Conservation (phyloP, 768 basidiomycete species). For the Pulveroboletus frians region DNA sequence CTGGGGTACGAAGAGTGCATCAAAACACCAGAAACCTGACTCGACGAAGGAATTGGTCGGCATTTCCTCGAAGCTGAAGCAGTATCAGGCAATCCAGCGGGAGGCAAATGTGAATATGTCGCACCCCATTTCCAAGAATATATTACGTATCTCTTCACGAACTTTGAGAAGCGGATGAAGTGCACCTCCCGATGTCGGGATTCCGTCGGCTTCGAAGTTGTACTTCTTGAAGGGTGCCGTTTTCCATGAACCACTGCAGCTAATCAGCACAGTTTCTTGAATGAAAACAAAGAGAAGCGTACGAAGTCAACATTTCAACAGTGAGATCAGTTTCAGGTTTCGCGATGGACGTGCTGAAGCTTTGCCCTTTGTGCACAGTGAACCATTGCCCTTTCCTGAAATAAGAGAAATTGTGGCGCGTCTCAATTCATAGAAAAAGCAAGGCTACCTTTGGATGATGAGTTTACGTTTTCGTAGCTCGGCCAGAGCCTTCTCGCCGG, state of each 20-base stretch:
- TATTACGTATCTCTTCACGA: slow-evolving; percentile 93
- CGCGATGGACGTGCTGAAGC: slow-evolving; percentile 85
- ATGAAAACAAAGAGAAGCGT: slow-evolving; percentile 21
- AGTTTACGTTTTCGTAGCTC: slow-evolving; percentile 93
- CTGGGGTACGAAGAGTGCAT: slow-evolving; percentile 95
- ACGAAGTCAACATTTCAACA: slow-evolving; percentile 92
- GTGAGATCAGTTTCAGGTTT: slow-evolving; percentile 97
- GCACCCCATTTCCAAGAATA: slow-evolving; percentile 99
- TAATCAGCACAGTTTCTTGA: slow-evolving; percentile 1
- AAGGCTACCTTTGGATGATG: slow-evolving; percentile 65
- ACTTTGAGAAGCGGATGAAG: slow-evolving; percentile 97
- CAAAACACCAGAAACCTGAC: slow-evolving; percentile 99
- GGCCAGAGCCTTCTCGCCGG: slow-evolving; percentile 76
- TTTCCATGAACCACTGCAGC: slow-evolving; percentile 85
- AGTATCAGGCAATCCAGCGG: slow-evolving; percentile 1
- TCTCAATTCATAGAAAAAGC: neutral
- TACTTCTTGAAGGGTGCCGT: slow-evolving; percentile 93
- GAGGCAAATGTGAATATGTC: slow-evolving; percentile 17
- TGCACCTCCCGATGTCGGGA: slow-evolving; percentile 84
- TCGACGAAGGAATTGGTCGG: slow-evolving; percentile 94
- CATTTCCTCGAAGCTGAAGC: slow-evolving; percentile 91
- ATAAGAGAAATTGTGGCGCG: slow-evolving; percentile 2
- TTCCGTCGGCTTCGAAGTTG: slow-evolving; percentile 96
- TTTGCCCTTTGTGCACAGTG: slow-evolving; percentile 74
- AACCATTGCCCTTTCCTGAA: slow-evolving; percentile 94